Conservation (phyloP, 129 eudicot genomes). For the Gnaphalium uliginosum region DNA sequence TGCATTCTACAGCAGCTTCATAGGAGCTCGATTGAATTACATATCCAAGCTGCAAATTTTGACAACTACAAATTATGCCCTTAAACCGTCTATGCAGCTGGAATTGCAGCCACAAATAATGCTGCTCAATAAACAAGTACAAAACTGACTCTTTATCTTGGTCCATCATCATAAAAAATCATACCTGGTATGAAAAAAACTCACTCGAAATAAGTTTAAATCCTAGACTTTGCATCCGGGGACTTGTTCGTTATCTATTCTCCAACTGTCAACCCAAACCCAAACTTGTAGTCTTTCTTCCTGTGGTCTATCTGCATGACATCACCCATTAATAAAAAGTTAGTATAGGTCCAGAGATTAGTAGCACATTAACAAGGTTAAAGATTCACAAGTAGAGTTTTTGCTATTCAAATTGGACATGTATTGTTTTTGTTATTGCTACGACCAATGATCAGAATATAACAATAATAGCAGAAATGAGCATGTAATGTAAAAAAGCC, state of each 20-base stretch:
- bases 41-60: conserved; percentile 37
- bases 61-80: conserved; percentile 33
- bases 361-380: not conserved
- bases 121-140: conserved; percentile 35
- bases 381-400: not conserved
- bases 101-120: conserved; percentile 40
- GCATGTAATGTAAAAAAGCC: not conserved
- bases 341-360: not conserved
- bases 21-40: conserved; percentile 28
- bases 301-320: conserved; percentile 74
- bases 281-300: conserved; percentile 97
- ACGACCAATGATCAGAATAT: no score
- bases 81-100: conserved; percentile 38
- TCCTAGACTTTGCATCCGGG: conserved; percentile 14
- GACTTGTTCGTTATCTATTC: conserved; percentile 46
- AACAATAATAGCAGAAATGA: not conserved
- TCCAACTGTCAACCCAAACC: conserved; percentile 92
- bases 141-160: conserved; percentile 43
- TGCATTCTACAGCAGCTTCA: conserved; percentile 45
- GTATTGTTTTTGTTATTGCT: not conserved
- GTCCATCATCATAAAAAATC: conserved; percentile 26
- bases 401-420: conserved; percentile 3
- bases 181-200: conserved; percentile 31
- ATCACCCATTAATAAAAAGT: conserved; percentile 8
- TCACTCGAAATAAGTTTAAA: conserved; percentile 30